These are phyloP conservation scores for Mediolabrus comicus DNA, from an alignment of 108 stramenopile species.

Conservation along the genomic window DNA sequence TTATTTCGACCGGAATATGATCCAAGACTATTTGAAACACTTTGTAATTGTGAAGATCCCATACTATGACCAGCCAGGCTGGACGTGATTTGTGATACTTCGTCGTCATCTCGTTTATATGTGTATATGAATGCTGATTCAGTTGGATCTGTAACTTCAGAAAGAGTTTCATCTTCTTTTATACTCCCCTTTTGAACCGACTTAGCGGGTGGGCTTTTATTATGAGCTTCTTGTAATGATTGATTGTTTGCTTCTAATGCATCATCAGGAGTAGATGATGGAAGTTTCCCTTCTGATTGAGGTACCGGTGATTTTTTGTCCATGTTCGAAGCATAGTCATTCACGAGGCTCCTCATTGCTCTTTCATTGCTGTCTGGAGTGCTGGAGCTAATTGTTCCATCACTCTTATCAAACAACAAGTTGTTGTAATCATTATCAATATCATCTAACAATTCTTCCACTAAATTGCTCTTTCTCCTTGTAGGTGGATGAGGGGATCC, in stretches of 20 bases:
- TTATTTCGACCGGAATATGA: not conserved
- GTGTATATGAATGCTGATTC: conserved; percentile 41
- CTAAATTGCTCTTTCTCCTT: not conserved
- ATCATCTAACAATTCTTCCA: not conserved
- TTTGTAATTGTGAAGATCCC: conserved; percentile 16
- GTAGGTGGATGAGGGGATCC: too few species aligned
- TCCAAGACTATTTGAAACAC: conserved; percentile 6
- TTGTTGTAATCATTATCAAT: not conserved
- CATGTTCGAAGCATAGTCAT: not conserved
- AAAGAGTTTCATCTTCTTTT: conserved; percentile 24
- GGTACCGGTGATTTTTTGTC: not conserved
- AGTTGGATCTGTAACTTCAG: conserved; percentile 30
- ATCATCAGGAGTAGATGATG: not conserved
- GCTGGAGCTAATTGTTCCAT: not conserved
- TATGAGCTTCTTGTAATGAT: not conserved
- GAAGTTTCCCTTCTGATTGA: not conserved
- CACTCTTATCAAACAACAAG: not conserved
- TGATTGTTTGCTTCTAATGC: not conserved
- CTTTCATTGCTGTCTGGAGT: not conserved
- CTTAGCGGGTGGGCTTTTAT: not conserved
- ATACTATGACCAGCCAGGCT: conserved; percentile 33
- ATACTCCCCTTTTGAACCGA: not conserved
- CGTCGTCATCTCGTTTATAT: conserved; percentile 45
- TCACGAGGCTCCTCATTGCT: not conserved
- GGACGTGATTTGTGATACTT: conserved; percentile 48